Evolutionary conservation across 345 rosid genomes (phyloP).

Genomic region (Turritis glabra): DNA sequence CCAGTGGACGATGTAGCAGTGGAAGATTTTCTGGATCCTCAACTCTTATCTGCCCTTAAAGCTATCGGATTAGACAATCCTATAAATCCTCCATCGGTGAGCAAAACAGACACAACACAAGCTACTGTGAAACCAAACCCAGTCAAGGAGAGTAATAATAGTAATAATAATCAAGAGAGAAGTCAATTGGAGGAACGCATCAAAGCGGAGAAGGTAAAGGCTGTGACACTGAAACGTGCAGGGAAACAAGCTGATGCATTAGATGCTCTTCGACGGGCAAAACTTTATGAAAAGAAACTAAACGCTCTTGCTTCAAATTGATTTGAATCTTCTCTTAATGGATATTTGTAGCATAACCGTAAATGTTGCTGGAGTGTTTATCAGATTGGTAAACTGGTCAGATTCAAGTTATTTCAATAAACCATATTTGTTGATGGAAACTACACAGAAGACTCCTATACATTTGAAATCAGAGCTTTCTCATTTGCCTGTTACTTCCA

Average conservation of each 20-base stretch:
- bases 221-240: conserved; percentile 67
- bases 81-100: conserved; percentile 21
- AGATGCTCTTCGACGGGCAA: conserved; percentile 82
- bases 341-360: conserved; percentile 2
- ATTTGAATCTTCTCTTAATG: background rate
- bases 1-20: conserved; percentile 49
- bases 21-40: conserved; percentile 94
- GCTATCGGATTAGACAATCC: conserved; percentile 68
- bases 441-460: background rate
- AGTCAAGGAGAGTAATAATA: conserved; percentile 40
- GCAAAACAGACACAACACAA: conserved; percentile 32
- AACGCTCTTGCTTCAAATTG: conserved; percentile 44
- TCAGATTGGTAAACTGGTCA: conserved; percentile 6
- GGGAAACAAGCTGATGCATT: conserved; percentile 93
- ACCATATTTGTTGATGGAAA: background rate
- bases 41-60: conserved; percentile 75
- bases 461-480: background rate
- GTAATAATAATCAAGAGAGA: conserved; percentile 50
- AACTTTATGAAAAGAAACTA: conserved; percentile 71
- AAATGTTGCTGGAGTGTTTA: background rate
- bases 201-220: conserved; percentile 77
- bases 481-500: background rate
- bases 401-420: background rate
- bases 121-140: conserved; percentile 16
- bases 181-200: conserved; percentile 68